Percentiles rank a stretch among this genome's conserved stretches.
phyloP scores from a whole-genome alignment of 2,329 filamentous ascomycete species.

The Coccinonectria pachysandricola region DNA sequence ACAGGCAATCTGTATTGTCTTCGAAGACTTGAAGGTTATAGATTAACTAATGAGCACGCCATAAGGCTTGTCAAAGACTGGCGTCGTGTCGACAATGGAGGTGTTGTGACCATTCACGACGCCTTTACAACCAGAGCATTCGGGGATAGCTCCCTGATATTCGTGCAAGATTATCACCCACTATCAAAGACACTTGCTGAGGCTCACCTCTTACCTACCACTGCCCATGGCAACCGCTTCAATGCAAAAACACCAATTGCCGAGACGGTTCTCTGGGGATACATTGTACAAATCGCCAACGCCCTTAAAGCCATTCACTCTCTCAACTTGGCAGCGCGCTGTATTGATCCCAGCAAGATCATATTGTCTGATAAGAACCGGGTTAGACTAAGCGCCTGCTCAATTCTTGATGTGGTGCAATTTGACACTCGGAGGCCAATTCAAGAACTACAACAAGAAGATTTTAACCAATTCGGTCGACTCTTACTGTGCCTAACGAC shows the following conservation, averaged over 20 bases:
- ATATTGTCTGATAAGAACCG: conserved; percentile 84
- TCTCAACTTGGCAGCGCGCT: conserved; percentile 70
- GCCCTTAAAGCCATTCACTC: conserved; percentile 80
- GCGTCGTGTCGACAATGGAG: conserved; percentile 74
- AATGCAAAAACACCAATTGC: conserved; percentile 40
- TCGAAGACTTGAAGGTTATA: conserved; percentile 78
- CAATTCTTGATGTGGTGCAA: conserved; percentile 80
- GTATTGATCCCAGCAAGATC: conserved; percentile 81
- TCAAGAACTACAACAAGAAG: conserved; percentile 74
- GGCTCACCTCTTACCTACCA: conserved; percentile 50
- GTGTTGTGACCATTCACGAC: conserved; percentile 78
- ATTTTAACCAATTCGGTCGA: conserved; percentile 74
- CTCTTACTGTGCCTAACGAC: conserved; percentile 75
- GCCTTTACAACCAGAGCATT: conserved; percentile 91
- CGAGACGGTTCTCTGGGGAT: conserved; percentile 79
- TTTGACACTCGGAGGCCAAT: conserved; percentile 61
- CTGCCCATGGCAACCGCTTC: conserved; percentile 33
- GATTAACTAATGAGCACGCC: conserved; percentile 78
- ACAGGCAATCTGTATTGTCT: conserved; percentile 84
- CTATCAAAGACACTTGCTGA: conserved; percentile 83
- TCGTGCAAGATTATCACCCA: conserved; percentile 90
- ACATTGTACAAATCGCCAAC: conserved; percentile 83
- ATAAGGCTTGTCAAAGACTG: conserved; percentile 80
- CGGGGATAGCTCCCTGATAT: conserved; percentile 86
- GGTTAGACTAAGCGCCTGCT: conserved; percentile 78